A percentile compares a stretch with the other conserved stretches of the same genome.
These are phyloP conservation scores for Cutaneotrichosporon sp. DNA, from an alignment of 1,284 basidiomycete genomes.

Conservation along the genomic window DNA sequence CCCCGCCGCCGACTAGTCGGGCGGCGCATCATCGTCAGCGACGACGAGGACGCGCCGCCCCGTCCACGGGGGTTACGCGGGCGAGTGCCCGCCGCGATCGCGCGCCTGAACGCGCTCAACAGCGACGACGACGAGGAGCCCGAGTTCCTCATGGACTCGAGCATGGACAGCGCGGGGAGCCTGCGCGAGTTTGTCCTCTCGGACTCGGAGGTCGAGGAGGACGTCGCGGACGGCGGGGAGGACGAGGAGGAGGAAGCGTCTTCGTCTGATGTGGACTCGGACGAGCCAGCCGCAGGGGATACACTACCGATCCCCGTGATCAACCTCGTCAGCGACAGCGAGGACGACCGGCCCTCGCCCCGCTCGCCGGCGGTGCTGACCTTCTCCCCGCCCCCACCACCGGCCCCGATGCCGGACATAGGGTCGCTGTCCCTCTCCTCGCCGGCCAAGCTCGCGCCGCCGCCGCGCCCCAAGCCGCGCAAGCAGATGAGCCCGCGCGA, in stretches of 20 bases:
- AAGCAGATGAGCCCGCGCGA: conserved; percentile 32
- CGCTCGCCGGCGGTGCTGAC: conserved; percentile 21
- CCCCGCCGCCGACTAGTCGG: not conserved
- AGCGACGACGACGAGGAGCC: conserved; percentile 9
- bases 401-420: conserved; percentile 27
- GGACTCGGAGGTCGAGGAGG: conserved; percentile 9
- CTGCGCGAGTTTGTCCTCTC: conserved; percentile 9
- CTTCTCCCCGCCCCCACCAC: conserved; percentile 28
- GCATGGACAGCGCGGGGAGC: conserved; percentile 6
- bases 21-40: conserved; percentile 9
- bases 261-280: not conserved
- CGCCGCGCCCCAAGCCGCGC: conserved; percentile 2
- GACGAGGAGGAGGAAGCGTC: conserved; percentile 10
- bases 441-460: not conserved
- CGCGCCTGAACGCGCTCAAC: conserved; percentile 2
- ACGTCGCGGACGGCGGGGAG: conserved; percentile 2
- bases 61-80: conserved; percentile 1
- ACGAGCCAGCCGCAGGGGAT: not conserved
- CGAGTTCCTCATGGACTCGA: conserved; percentile 4
- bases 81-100: conserved; percentile 10
- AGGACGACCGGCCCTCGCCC: conserved; percentile 5
- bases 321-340: conserved; percentile 11
- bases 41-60: conserved; percentile 13
- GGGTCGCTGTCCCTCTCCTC: conserved; percentile 14
- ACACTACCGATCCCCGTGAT: conserved; percentile 3